Evolutionary conservation across 2,329 filamentous ascomycete species (phyloP).

Genomic region (Penicillium sp.): DNA sequence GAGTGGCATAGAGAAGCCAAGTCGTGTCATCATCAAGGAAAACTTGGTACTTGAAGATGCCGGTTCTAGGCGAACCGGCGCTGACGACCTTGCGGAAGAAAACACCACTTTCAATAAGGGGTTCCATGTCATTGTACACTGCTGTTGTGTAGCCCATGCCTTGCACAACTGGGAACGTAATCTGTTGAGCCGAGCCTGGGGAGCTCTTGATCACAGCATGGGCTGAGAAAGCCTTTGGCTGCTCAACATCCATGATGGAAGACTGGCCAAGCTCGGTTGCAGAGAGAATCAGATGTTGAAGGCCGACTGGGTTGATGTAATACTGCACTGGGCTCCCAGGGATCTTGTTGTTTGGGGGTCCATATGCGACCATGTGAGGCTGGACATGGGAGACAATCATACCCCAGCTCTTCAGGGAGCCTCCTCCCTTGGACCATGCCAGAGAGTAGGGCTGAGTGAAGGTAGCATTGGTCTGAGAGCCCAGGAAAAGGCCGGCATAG

Average conservation of each 20-base stretch:
- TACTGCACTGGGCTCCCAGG: constrained; percentile 62
- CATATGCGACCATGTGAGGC: constrained; percentile 63
- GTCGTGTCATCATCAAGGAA: constrained; percentile 66
- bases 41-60: constrained; percentile 73
- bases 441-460: constrained; percentile 76
- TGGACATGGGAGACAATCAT: constrained; percentile 74
- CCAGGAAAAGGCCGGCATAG: constrained; percentile 76
- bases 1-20: constrained; percentile 79
- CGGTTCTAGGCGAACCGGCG: constrained; percentile 55
- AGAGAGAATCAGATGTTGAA: constrained; percentile 77
- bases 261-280: constrained; percentile 66
- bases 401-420: constrained; percentile 67
- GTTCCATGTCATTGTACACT: constrained; percentile 67
- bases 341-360: constrained; percentile 51
- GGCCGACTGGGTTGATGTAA: constrained; percentile 77
- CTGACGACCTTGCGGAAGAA: constrained; percentile 66
- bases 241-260: constrained; percentile 56
- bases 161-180: constrained; percentile 81
- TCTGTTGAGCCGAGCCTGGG: constrained; percentile 53
- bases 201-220: constrained; percentile 65
- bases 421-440: constrained; percentile 64
- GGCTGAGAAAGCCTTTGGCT: constrained; percentile 55
- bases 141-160: constrained; percentile 86
- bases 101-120: constrained; percentile 70
- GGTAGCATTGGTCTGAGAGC: constrained; percentile 63